These are phyloP conservation scores for Solanum paucissectum DNA, from an alignment of 257 asterid genomes.

Conservation along the genomic window DNA sequence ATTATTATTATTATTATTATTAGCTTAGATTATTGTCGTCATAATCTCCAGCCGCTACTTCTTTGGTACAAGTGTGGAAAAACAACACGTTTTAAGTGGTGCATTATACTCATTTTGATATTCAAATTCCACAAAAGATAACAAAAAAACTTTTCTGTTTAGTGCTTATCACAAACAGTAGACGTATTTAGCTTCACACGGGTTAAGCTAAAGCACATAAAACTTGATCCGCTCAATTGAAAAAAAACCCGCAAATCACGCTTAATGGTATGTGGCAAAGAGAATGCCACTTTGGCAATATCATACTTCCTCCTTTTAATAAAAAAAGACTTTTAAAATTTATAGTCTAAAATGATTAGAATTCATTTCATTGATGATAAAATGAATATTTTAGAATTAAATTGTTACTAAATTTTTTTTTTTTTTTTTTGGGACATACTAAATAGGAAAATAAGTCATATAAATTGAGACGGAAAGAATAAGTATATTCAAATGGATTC, in stretches of 20 bases:
- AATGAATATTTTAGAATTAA: no score
- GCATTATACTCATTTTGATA: not conserved
- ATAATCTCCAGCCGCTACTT: not conserved
- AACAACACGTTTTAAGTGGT: not conserved
- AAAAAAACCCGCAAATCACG: conserved; percentile 28
- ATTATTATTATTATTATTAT: no score
- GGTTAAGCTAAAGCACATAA: conserved; percentile 1
- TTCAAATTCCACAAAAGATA: not conserved
- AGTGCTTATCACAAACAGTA: not conserved
- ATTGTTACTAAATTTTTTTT: no score
- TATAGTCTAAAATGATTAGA: no score
- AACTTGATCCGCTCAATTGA: conserved; percentile 20
- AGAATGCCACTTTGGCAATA: conserved; percentile 21
- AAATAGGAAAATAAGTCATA: no score
- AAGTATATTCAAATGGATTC: not conserved
- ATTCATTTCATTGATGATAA: no score
- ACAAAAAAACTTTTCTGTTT: not conserved
- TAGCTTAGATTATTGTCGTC: not conserved
- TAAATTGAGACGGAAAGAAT: no score
- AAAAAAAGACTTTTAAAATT: no score
- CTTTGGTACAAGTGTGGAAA: not conserved
- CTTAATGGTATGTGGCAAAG: conserved; percentile 22
- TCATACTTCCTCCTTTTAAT: no score
- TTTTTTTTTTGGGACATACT: no score
- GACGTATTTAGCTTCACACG: not conserved